Evolutionary conservation across 108 stramenopile genomes (phyloP).

Genomic region (Stephanodiscus triporus): DNA sequence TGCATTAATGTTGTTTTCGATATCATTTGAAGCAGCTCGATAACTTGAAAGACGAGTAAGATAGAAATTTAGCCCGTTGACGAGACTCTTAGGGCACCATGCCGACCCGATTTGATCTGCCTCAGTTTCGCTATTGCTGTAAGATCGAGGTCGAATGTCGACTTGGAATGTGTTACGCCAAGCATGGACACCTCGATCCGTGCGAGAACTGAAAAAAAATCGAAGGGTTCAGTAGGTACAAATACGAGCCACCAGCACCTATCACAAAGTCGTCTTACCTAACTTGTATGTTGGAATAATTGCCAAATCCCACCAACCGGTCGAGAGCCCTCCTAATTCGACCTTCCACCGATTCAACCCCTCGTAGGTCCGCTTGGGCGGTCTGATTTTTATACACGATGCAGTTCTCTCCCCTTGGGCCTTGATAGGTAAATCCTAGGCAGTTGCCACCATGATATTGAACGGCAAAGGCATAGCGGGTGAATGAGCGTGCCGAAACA

Average conservation of each 20-base stretch:
- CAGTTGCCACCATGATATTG: slow-evolving; percentile 76
- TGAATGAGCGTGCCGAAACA: slow-evolving; percentile 45
- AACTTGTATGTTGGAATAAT: slow-evolving; percentile 77
- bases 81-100: slow-evolving; percentile 51
- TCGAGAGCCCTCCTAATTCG: slow-evolving; percentile 67
- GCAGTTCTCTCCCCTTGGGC: slow-evolving; percentile 58
- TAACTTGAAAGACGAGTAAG: slow-evolving; percentile 37
- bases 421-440: slow-evolving; percentile 76
- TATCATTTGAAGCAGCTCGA: neutral
- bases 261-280: too few relatives aligned
- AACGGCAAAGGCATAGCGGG: slow-evolving; percentile 69
- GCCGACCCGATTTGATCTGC: neutral
- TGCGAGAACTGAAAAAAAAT: slow-evolving; percentile 52
- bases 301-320: slow-evolving; percentile 48
- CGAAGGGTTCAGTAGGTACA: too few relatives aligned
- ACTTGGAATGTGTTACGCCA: slow-evolving; percentile 87
- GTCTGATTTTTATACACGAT: slow-evolving; percentile 49
- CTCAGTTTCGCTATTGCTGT: neutral
- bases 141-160: slow-evolving; percentile 55
- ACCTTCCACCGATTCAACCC: slow-evolving; percentile 71
- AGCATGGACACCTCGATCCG: slow-evolving; percentile 88
- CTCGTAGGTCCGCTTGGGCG: slow-evolving; percentile 60
- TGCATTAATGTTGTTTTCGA: slow-evolving; percentile 22
- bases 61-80: slow-evolving; percentile 68
- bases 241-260: too few relatives aligned